Base-by-base conservation (phyloP, 345 rosid genomes). In the Psidium guajava region DNA sequence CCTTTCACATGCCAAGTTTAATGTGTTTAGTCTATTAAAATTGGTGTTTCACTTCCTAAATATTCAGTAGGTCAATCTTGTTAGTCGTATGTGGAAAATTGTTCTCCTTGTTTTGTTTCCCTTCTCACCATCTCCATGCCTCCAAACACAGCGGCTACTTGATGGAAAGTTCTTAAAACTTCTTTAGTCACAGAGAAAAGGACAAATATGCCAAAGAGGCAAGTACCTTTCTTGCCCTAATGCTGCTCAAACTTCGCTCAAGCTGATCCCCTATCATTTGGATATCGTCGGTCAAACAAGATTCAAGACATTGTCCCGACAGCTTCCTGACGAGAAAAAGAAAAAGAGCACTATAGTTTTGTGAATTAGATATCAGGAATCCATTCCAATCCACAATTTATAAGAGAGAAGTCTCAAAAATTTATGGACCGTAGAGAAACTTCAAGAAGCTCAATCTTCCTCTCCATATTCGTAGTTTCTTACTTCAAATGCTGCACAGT, bases 151-250 rank as follows among this genome's bases (percentile, higher is more conserved):
- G 5, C 44, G 44, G 75, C 75, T 5, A 69, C 80, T 69, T 18
- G 25, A 9, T 18, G 80, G 18, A 69, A 69, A 69, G 47, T 20
- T 69, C 47, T 36, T 47, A 18, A 69, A 36, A 20, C 80, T 18
- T 36, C 80, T 32, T 69, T 18, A 36, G 7, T 47, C 80, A 36
- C 24, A 36, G 22, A 42, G 25, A 36, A 69, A 69, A 9, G 22
- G 80, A 69, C 47, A 69, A 69, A 18, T 69, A 32, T 18, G 47
- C 25, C 47, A 36, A 36, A 50, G 22, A 47, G 47, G 77, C n/a
- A 5, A 21, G 61, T 89, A 93, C 98, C 96, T 94, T 94, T 91
- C 90, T 92, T 51, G 88, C 88, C 88, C 98, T 91, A 83, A 93
- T 85, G 40, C 47, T 91, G 58, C 69, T 58, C 73, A 95, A 88